A percentile compares a stretch with the other conserved stretches of the same genome.
Conservation (phyloP, 768 basidiomycete genomes). For the Cystobasidium onofrii region DNA sequence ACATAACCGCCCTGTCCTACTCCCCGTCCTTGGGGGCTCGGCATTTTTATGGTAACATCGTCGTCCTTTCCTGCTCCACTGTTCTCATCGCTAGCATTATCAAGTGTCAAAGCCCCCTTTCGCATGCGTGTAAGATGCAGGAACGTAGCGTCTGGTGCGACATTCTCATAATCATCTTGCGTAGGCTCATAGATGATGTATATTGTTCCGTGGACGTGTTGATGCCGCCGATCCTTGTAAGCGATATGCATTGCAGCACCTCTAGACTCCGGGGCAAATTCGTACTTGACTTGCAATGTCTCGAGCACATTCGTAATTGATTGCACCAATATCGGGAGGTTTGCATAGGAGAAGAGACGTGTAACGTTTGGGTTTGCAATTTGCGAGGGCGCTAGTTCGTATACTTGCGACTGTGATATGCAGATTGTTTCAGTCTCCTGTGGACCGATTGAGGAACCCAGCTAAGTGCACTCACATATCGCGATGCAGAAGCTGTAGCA, state of each 20-base stretch:
- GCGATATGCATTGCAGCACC: constrained; percentile 11
- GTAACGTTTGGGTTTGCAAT: constrained; percentile 14
- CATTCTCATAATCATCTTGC: constrained; percentile 9
- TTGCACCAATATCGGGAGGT: neutral
- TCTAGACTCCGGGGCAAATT: neutral
- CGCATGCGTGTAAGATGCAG: neutral
- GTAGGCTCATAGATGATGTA: constrained; percentile 25
- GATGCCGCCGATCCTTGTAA: constrained; percentile 4
- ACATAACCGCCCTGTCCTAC: constrained; percentile 29
- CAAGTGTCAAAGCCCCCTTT: neutral
- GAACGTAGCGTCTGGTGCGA: neutral
- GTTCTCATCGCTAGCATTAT: neutral
- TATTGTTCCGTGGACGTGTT: constrained; percentile 9
- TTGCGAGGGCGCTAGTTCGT: constrained; percentile 20
- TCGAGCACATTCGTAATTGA: neutral
- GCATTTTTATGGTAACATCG: neutral
- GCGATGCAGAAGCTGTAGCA: constrained; percentile 14
- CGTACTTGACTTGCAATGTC: neutral
- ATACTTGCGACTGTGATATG: constrained; percentile 11
- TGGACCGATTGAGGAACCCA: neutral
- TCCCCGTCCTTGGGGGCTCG: neutral
- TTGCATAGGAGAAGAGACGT: constrained; percentile 20
- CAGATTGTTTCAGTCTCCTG: neutral
- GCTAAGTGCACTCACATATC: constrained; percentile 1
- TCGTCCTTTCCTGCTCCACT: neutral